phyloP scores from a whole-genome alignment of 2,329 filamentous ascomycete genomes.

The Botrytis porri region DNA sequence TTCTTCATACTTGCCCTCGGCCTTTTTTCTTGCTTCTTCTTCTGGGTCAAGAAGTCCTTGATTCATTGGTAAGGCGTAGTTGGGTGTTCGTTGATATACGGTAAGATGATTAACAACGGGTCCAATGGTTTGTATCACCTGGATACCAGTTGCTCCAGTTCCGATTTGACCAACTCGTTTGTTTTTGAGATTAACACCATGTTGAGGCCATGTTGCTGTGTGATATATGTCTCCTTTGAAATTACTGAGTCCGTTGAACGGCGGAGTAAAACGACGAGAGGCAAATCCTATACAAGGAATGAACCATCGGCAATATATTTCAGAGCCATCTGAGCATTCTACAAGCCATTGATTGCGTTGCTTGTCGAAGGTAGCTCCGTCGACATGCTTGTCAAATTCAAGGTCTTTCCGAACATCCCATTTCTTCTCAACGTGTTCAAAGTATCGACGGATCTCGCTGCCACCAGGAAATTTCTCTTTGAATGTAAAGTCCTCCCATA shows the following conservation, averaged over 20 bases:
- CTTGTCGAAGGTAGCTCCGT: constrained; percentile 42
- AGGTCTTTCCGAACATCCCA: constrained; percentile 50
- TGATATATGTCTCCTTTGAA: constrained; percentile 34
- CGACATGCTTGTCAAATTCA: constrained; percentile 42
- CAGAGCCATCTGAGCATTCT: constrained; percentile 40
- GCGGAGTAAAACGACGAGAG: constrained; percentile 30
- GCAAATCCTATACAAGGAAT: constrained; percentile 33
- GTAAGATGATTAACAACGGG: constrained; percentile 40
- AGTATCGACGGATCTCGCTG: constrained; percentile 54
- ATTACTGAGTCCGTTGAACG: constrained; percentile 30
- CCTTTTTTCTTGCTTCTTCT: constrained; percentile 24
- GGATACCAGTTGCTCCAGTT: constrained; percentile 31
- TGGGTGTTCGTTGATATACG: constrained; percentile 57
- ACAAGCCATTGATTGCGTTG: constrained; percentile 42
- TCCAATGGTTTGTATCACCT: constrained; percentile 29
- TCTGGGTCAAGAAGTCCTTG: constrained; percentile 34
- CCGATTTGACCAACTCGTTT: constrained; percentile 26
- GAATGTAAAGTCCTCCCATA: constrained; percentile 57
- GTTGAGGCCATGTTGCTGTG: constrained; percentile 27
- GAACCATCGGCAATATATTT: constrained; percentile 29
- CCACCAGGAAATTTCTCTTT: constrained; percentile 50
- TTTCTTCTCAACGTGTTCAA: constrained; percentile 56
- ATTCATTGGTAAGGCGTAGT: constrained; percentile 39
- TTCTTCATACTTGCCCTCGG: constrained; percentile 36
- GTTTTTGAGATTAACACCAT: constrained; percentile 45